Evolutionary conservation across 306 rosid genomes (phyloP).

Genomic region (Nissolia schottii): DNA sequence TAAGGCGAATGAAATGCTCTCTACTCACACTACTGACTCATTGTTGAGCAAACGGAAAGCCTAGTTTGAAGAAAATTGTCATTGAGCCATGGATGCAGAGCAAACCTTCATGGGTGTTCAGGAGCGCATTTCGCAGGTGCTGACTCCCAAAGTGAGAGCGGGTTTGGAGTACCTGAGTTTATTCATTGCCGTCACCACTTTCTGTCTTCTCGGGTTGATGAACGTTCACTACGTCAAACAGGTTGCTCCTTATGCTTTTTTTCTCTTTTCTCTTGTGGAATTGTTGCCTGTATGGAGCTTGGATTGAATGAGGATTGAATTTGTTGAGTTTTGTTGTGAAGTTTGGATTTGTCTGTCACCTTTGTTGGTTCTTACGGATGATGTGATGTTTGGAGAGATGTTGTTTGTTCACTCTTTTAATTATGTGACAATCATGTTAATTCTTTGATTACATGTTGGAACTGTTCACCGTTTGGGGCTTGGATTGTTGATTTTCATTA

Average conservation of each 20-base stretch:
- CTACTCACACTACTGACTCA: not conserved
- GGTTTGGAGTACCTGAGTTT: slow-evolving; percentile 75
- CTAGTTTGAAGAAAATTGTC: not conserved
- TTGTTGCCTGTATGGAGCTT: not conserved
- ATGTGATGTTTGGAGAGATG: not conserved
- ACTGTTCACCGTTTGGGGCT: too few relatives aligned
- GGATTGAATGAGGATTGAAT: too few relatives aligned
- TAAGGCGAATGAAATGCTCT: not conserved
- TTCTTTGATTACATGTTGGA: too few relatives aligned
- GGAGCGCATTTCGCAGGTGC: slow-evolving; percentile 83
- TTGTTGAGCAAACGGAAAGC: not conserved
- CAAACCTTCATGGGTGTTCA: slow-evolving; percentile 90
- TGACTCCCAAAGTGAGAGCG: slow-evolving; percentile 83
- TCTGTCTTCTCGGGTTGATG: slow-evolving; percentile 93
- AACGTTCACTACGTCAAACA: slow-evolving; percentile 97
- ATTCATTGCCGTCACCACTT: slow-evolving; percentile 68
- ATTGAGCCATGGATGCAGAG: slow-evolving; percentile 77
- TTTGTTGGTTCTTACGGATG: not conserved
- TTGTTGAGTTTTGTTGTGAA: too few relatives aligned
- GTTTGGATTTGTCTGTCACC: not conserved
- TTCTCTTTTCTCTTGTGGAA: not conserved
- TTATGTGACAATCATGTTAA: too few relatives aligned
- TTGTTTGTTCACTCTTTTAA: too few relatives aligned
- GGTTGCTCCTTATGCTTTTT: slow-evolving; percentile 33
- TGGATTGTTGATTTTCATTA: too few relatives aligned